Base-by-base conservation (phyloP, 1,284 basidiomycete species). In the Caloboletus firmus region DNA sequence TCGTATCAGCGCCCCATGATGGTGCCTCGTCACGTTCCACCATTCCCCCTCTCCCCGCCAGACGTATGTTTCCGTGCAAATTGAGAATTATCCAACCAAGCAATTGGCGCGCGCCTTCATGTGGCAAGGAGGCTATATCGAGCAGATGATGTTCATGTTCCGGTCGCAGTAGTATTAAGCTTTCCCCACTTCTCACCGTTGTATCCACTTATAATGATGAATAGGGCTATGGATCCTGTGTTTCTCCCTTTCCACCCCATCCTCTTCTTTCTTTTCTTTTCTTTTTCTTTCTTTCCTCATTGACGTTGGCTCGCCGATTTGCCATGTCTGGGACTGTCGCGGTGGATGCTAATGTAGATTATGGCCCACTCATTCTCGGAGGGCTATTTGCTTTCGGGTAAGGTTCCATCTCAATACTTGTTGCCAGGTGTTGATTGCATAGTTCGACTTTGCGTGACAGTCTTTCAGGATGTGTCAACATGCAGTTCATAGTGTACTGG, bases 401-500 rank as follows among this genome's bases (percentile, higher is more conserved):
- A 54, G 63, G 12, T 34, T 15, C 17, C n/a, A 30, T 34, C n/a
- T 36, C 5, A 13, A 10, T 15, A 15, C 2, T 49, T 13, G 10
- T 35, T 20, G 2, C 26, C 20, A 2, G 7, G 22, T n/a, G 13
- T 13, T 45, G 22, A 58, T 47, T 8, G 11, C 28, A 44, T 20
- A 3, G 11, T 11, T 32, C 18, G 32, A 43, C 32, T 20, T 40
- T 24, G 24, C 5, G 24, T 26, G 12, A 22, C 35, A 65, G 67
- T 28, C 55, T 66, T 31, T 66, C 64, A 3, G 64, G 67, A 45
- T 69, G 67, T 17, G 51, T 66, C 17, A 66, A 41, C 34, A 56
- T 66, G 55, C 64, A 66, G 45, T 67, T 62, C 30, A 44, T 63
- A n/a, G 24, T 67, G 28, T 68, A 67, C 31, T 68, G 42, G 55